These are phyloP conservation scores for Trametes polyzona DNA, from an alignment of 1,284 basidiomycete genomes.

Conservation along the genomic window DNA sequence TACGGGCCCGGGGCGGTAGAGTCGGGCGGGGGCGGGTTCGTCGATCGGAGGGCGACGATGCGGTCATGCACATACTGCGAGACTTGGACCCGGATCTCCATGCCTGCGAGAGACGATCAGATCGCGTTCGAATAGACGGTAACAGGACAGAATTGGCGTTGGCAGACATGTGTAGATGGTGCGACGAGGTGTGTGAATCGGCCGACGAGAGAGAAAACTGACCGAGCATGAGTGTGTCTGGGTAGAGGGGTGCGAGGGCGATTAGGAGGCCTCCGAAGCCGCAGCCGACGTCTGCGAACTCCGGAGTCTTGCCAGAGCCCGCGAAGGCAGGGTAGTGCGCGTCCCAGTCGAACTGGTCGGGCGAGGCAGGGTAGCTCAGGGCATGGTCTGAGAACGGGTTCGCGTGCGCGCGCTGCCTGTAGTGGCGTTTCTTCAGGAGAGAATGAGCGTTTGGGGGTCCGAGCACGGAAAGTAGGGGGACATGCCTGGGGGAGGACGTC, in stretches of 20 bases:
- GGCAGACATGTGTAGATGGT: slow-evolving; percentile 1
- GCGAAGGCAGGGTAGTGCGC: slow-evolving; percentile 82
- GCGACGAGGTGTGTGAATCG: background rate
- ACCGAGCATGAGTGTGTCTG: slow-evolving; percentile 95
- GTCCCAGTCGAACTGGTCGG: slow-evolving; percentile 83
- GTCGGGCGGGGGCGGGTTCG: slow-evolving; percentile 43
- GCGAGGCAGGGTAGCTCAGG: slow-evolving; percentile 87
- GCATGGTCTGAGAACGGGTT: slow-evolving; percentile 98
- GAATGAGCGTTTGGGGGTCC: slow-evolving; percentile 5
- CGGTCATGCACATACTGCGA: slow-evolving; percentile 97
- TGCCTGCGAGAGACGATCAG: slow-evolving; percentile 55
- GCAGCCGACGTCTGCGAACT: slow-evolving; percentile 97
- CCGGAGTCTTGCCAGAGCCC: slow-evolving; percentile 67
- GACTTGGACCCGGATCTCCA: slow-evolving; percentile 98
- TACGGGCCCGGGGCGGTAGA: slow-evolving; percentile 55
- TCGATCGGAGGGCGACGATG: slow-evolving; percentile 82
- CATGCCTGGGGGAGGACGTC: slow-evolving; percentile 41
- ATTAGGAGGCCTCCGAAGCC: slow-evolving; percentile 97
- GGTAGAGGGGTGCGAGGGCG: slow-evolving; percentile 88
- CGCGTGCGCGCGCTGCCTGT: slow-evolving; percentile 96
- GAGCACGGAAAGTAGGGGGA: slow-evolving; percentile 7
- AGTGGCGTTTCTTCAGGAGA: slow-evolving; percentile 83
- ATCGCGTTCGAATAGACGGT: slow-evolving; percentile 1
- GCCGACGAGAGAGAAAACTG: slow-evolving; percentile 34
- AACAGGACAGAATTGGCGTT: slow-evolving; percentile 10